A percentile compares a stretch with the other conserved stretches of the same genome.
Conservation (phyloP, 139 green algal species). For the Coccomyxa sp. region DNA sequence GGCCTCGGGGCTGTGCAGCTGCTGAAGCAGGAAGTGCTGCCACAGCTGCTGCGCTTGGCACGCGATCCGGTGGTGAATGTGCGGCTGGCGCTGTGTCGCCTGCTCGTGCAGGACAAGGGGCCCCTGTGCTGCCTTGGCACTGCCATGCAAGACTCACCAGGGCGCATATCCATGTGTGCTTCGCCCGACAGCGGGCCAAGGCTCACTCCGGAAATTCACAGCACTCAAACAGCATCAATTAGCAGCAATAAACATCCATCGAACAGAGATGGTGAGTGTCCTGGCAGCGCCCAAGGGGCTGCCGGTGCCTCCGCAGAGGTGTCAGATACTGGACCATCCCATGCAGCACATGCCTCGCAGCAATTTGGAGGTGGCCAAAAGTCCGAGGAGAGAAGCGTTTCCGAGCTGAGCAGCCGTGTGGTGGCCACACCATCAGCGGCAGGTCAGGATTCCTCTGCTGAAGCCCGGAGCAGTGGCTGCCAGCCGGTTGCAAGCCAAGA, state of each 20-base stretch:
- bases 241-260: background rate
- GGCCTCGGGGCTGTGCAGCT: background rate
- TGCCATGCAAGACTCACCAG: background rate
- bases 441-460: too few relatives aligned
- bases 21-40: slow-evolving; percentile 13
- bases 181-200: background rate
- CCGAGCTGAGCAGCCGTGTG: too few relatives aligned
- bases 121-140: background rate
- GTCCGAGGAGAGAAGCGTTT: too few relatives aligned
- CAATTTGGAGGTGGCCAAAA: too few relatives aligned
- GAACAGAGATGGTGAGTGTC: background rate
- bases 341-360: too few relatives aligned
- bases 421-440: too few relatives aligned
- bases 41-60: slow-evolving; percentile 22
- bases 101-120: slow-evolving; percentile 2
- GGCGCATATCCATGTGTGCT: background rate
- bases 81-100: slow-evolving; percentile 25
- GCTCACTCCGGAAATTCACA: background rate
- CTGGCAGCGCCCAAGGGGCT: background rate
- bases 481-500: too few relatives aligned
- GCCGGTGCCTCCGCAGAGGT: too few relatives aligned
- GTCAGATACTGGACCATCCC: too few relatives aligned
- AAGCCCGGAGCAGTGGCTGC: too few relatives aligned
- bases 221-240: background rate
- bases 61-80: slow-evolving; percentile 37